phyloP scores from a whole-genome alignment of 1,139 yeast species.

The Scheffersomyces parashehatae region DNA sequence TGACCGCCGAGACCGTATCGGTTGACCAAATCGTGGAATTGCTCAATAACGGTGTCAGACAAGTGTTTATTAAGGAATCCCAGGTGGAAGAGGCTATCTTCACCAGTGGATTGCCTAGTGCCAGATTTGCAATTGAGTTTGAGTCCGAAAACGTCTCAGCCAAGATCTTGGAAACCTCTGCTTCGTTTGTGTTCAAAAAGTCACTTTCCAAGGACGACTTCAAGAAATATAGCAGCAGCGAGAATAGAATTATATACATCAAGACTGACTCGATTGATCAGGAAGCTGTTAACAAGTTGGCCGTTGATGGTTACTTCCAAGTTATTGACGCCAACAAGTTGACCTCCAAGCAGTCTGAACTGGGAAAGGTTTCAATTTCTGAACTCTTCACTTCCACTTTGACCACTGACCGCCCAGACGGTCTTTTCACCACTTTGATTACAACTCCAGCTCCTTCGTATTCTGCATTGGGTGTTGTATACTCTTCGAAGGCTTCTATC shows the following conservation, averaged over 20 bases:
- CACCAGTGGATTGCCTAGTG: constrained; percentile 60
- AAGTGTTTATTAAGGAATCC: constrained; percentile 44
- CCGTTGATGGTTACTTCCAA: constrained; percentile 44
- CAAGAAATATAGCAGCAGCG: constrained; percentile 29
- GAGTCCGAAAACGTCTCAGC: constrained; percentile 13
- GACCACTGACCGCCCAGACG: constrained; percentile 83
- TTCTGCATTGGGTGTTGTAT: constrained; percentile 82
- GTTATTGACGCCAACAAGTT: constrained; percentile 44
- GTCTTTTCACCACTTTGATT: constrained; percentile 81
- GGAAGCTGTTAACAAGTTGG: constrained; percentile 30
- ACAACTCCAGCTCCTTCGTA: constrained; percentile 57
- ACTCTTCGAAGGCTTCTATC: constrained; percentile 82
- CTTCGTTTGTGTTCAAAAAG: constrained; percentile 23
- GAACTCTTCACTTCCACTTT: constrained; percentile 56
- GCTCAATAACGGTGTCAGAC: constrained; percentile 67
- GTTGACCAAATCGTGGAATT: constrained; percentile 52
- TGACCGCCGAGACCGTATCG: constrained; percentile 18
- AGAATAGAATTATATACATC: constrained; percentile 46
- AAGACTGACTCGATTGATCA: constrained; percentile 21
- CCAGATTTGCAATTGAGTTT: constrained; percentile 51
- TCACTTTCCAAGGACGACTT: constrained; percentile 16
- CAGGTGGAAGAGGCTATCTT: constrained; percentile 35
- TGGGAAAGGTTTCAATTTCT: constrained; percentile 45
- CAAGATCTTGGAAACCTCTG: constrained; percentile 16
- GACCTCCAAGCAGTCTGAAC: constrained; percentile 38